phyloP scores from a whole-genome alignment of 2,329 filamentous ascomycete genomes.

The Fusarium miscanthi region DNA sequence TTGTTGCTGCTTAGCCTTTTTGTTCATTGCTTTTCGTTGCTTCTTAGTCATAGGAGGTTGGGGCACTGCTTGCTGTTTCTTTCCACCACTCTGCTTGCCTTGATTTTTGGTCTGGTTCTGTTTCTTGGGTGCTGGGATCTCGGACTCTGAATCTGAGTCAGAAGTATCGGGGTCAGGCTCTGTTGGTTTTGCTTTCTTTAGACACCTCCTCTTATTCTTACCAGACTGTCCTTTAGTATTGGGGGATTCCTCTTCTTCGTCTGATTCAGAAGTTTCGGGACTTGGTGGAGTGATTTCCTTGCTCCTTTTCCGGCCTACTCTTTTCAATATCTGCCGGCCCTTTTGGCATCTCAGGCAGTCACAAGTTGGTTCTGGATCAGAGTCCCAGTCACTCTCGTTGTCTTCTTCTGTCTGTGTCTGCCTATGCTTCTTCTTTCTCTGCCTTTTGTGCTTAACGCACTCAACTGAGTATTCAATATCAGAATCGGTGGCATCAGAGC shows the following conservation, averaged over 20 bases:
- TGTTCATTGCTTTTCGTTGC: conserved; percentile 14
- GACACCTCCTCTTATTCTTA: conserved; percentile 37
- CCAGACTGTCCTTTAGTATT: conserved; percentile 33
- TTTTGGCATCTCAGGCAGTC: conserved; percentile 43
- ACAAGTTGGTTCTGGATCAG: conserved; percentile 51
- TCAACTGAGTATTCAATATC: conserved; percentile 34
- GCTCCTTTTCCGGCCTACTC: conserved; percentile 35
- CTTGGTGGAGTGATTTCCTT: conserved; percentile 12
- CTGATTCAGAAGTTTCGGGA: conserved; percentile 32
- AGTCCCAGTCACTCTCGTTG: conserved; percentile 45
- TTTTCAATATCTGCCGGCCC: conserved; percentile 37
- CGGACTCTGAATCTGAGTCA: conserved; percentile 26
- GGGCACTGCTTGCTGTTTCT: conserved; percentile 28
- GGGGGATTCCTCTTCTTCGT: conserved; percentile 31
- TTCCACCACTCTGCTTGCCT: conserved; percentile 25
- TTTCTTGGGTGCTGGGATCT: conserved; percentile 25
- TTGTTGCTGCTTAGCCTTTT: conserved; percentile 17
- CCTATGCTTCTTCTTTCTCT: conserved; percentile 32
- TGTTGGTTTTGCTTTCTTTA: conserved; percentile 35
- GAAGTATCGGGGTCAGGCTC: conserved; percentile 44
- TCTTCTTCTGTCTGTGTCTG: conserved; percentile 18
- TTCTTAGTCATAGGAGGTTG: conserved; percentile 34
- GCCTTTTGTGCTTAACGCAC: conserved; percentile 15
- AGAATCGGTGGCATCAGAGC: conserved; percentile 30
- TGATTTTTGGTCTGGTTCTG: conserved; percentile 28